Percentiles rank a stretch among this genome's conserved stretches.
These are phyloP conservation scores for Porcisia hertigi DNA, from an alignment of 208 protist genomes.

Conservation along the genomic window DNA sequence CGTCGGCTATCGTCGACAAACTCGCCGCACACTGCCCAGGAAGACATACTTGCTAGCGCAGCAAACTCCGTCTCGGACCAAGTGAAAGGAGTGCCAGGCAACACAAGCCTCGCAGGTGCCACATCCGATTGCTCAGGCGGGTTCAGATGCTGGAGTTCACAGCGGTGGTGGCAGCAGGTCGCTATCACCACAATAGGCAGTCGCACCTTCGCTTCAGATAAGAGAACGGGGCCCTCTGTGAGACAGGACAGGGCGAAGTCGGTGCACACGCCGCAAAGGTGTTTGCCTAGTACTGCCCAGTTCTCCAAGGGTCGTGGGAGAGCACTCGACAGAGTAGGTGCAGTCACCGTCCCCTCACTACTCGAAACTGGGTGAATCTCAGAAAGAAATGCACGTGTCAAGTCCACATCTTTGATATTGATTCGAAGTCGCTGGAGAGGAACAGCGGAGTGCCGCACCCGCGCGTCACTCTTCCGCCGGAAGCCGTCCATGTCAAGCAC, in stretches of 20 bases:
- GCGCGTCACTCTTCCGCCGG: conserved; percentile 70
- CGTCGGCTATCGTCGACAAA: conserved; percentile 43
- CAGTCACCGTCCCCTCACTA: neutral
- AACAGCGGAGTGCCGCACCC: conserved; percentile 47
- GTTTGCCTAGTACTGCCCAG: conserved; percentile 72
- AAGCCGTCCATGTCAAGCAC: conserved; percentile 76
- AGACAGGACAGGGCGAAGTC: conserved; percentile 80
- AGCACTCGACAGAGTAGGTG: neutral
- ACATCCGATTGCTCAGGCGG: conserved; percentile 1
- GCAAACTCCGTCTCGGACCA: conserved; percentile 56
- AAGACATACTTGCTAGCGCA: conserved; percentile 69
- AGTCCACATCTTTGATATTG: conserved; percentile 77
- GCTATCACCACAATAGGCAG: conserved; percentile 59
- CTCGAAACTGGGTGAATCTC: conserved; percentile 1
- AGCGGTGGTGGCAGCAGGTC: conserved; percentile 83
- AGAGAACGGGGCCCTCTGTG: conserved; percentile 21
- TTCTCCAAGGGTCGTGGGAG: neutral
- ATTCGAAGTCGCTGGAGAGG: conserved; percentile 65
- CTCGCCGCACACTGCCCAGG: conserved; percentile 71
- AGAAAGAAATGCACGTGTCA: conserved; percentile 42
- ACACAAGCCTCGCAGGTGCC: conserved; percentile 9
- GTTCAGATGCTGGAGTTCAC: conserved; percentile 66
- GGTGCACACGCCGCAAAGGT: conserved; percentile 79
- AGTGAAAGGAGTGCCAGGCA: conserved; percentile 43
- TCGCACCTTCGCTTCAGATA: conserved; percentile 16